Evolutionary conservation across 2,329 filamentous ascomycete species (phyloP), one percentile per base, ranked within the genome.

Genomic region (Sporothrix mexicana): DNA sequence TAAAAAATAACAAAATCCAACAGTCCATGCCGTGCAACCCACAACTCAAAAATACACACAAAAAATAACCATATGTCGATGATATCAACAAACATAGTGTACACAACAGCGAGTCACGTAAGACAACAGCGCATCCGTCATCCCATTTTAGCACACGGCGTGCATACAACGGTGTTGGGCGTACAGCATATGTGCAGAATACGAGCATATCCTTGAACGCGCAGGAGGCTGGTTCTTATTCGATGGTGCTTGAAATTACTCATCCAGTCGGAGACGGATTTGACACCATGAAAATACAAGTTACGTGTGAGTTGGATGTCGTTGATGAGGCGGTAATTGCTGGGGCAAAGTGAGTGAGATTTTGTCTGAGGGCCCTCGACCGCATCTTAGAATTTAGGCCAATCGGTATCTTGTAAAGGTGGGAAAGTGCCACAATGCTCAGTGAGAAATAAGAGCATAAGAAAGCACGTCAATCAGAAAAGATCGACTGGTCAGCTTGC

Each of bases 71-170:
- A 25, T 9, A 47, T 66, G n/a, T 66, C 7, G 36, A 62, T 20
- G 59, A 20, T 43, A 45, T 23, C n/a, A 20, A 59, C 2, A 17
- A 43, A 23, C 59, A 7, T 36, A 8, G n/a, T 13, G 17, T 17
- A 61, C 7, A 64, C 59, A 20, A 8, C 59, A 45, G n/a, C 59
- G 36, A 45, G 61, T 25, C 36, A 66, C 61, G 61, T n/a, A 66
- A 66, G 20, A 66, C 47, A 41, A 47, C 61, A 66, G 61, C 61
- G 15, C 8, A 45, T 17, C 41, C 8, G 23, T 17, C 41, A 20
- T 45, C 36, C n/a, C 36, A 45, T 45, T 13, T 45, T 45, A 66
- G 20, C 41, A 66, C n/a, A 45, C 59, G 23, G 8, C 10, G 17
- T 45, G 17, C 36, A 66, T 47, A 25, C 13, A 36, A 64, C 57